phyloP scores from a whole-genome alignment of 805 yeast genomes.

The Candida maris region DNA sequence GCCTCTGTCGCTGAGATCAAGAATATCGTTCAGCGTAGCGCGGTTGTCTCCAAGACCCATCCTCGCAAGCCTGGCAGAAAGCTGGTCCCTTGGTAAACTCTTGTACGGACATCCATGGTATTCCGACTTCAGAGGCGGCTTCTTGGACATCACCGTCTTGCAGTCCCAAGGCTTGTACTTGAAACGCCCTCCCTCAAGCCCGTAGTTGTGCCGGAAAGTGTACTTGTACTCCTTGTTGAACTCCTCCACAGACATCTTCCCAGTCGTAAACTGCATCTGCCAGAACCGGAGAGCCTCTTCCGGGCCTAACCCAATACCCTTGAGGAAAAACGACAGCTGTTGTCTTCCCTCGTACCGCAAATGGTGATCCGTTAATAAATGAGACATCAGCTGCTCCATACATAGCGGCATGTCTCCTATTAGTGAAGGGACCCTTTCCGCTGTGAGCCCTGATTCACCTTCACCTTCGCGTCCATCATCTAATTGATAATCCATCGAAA shows the following conservation, averaged over 20 bases:
- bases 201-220: conserved; percentile 85
- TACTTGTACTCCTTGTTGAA: conserved; percentile 87
- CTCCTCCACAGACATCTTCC: conserved; percentile 60
- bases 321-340: conserved; percentile 78
- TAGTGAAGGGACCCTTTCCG: conserved; percentile 54
- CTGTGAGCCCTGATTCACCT: conserved; percentile 41
- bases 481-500: conserved; percentile 44
- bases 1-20: conserved; percentile 63
- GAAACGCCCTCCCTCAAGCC: conserved; percentile 84
- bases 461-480: conserved; percentile 17
- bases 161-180: conserved; percentile 88
- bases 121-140: conserved; percentile 64
- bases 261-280: conserved; percentile 64
- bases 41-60: conserved; percentile 64
- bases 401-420: conserved; percentile 79
- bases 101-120: conserved; percentile 93
- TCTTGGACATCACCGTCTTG: conserved; percentile 66
- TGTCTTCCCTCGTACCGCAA: conserved; percentile 80
- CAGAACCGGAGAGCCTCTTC: conserved; percentile 90
- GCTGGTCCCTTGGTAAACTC: conserved; percentile 62
- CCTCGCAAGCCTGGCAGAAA: conserved; percentile 50
- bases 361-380: conserved; percentile 69
- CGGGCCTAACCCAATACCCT: conserved; percentile 81
- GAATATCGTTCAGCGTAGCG: conserved; percentile 47
- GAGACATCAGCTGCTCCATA: conserved; percentile 41